Conservation (phyloP, 2,329 filamentous ascomycete species). For the Penicillium concentricum region DNA sequence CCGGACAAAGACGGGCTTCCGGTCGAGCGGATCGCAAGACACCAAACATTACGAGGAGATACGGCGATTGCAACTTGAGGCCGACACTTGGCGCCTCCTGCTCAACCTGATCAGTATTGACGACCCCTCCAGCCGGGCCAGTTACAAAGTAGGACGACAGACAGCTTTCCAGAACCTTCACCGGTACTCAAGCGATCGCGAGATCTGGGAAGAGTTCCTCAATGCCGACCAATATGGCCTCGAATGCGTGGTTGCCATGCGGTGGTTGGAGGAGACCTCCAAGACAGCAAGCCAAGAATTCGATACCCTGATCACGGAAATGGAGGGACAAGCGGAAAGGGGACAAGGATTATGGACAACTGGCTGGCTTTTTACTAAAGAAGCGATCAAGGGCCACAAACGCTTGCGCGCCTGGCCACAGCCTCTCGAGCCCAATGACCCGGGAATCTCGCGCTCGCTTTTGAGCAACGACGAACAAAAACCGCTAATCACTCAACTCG, state of each 20-base stretch:
- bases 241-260: conserved; percentile 76
- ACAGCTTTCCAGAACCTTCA: conserved; percentile 46
- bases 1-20: conserved; percentile 37
- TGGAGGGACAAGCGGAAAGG: conserved; percentile 73
- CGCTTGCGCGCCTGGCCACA: conserved; percentile 67
- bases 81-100: conserved; percentile 87
- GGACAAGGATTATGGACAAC: conserved; percentile 75
- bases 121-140: conserved; percentile 51
- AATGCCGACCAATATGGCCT: conserved; percentile 68
- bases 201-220: conserved; percentile 73
- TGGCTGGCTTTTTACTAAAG: conserved; percentile 89
- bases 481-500: conserved; percentile 77
- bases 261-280: conserved; percentile 81
- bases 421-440: conserved; percentile 62
- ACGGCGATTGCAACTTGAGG: conserved; percentile 73
- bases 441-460: conserved; percentile 57
- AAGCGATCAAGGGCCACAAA: conserved; percentile 87
- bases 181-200: conserved; percentile 59
- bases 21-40: conserved; percentile 24
- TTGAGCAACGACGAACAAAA: conserved; percentile 60
- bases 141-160: conserved; percentile 41
- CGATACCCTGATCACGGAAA: conserved; percentile 70
- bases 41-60: conserved; percentile 33
- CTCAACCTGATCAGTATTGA: conserved; percentile 70
- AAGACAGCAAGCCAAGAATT: conserved; percentile 67